Percentiles rank a stretch among this genome's conserved stretches.
These are phyloP conservation scores for Breviolum minutum DNA, from an alignment of 73 alveolate species.

Conservation along the genomic window DNA sequence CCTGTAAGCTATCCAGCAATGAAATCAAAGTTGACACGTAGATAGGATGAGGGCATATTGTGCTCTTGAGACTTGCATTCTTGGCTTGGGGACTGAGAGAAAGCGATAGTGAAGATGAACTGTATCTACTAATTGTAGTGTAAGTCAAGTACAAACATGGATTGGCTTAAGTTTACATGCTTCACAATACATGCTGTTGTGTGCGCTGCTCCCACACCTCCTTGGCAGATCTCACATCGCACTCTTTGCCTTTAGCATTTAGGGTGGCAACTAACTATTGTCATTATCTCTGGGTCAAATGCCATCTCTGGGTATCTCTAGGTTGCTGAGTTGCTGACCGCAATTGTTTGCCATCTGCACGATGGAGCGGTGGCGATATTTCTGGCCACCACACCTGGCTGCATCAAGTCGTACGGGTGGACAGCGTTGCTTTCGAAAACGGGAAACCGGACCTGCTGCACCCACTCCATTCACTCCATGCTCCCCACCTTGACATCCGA, in stretches of 20 bases:
- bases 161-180: no score
- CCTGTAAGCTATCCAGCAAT: not conserved
- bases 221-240: conserved; percentile 75
- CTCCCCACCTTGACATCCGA: conserved; percentile 41
- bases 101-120: no score
- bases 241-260: conserved; percentile 11
- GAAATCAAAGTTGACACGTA: no score
- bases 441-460: conserved; percentile 34
- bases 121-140: no score
- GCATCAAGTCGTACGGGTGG: not conserved
- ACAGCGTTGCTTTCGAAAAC: not conserved
- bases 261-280: not conserved
- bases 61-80: no score
- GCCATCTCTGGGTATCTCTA: not conserved
- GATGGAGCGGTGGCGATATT: conserved; percentile 82
- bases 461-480: conserved; percentile 87
- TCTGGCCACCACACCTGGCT: conserved; percentile 88
- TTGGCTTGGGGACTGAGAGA: no score
- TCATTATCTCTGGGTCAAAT: not conserved
- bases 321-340: not conserved
- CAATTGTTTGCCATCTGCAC: conserved; percentile 92
- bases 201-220: conserved; percentile 17
- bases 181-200: no score
- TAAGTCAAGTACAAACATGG: not conserved
- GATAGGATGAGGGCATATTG: no score